Evolutionary conservation across 179 eudicot species (phyloP).

Genomic region (Spinacia oleracea): DNA sequence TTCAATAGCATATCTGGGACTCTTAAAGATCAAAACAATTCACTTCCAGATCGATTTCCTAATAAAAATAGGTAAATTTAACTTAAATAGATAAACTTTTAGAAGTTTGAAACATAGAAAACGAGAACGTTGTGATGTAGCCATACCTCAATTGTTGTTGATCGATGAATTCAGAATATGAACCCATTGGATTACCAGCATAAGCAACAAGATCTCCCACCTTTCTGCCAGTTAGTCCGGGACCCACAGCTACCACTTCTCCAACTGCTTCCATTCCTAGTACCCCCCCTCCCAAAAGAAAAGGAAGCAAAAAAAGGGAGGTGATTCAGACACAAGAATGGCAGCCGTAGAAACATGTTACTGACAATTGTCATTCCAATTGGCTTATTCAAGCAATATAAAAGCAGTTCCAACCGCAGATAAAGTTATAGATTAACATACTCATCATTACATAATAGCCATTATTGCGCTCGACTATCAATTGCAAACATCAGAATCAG

Average conservation of each 20-base stretch:
- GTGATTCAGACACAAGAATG: not conserved
- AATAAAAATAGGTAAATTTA: too few species aligned
- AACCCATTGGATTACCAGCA: conserved; percentile 74
- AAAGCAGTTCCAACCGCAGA: not conserved
- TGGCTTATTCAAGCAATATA: not conserved
- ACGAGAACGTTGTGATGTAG: too few species aligned
- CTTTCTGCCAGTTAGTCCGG: conserved; percentile 64
- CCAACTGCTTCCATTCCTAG: conserved; percentile 92
- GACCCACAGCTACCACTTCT: conserved; percentile 82
- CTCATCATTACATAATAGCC: not conserved
- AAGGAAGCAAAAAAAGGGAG: not conserved
- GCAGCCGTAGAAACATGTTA: not conserved
- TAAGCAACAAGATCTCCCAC: conserved; percentile 86
- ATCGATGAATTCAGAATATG: too few species aligned
- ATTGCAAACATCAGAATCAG: too few species aligned
- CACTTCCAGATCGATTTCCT: too few species aligned
- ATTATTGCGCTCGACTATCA: too few species aligned
- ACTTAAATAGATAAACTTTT: too few species aligned
- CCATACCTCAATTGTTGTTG: too few species aligned
- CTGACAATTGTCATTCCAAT: not conserved
- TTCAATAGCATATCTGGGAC: too few species aligned
- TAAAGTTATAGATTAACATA: not conserved
- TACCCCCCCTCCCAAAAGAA: not conserved
- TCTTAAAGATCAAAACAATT: too few species aligned
- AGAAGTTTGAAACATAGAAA: too few species aligned